Percentiles rank a stretch among this genome's conserved stretches.
Evolutionary conservation across 208 protist species (phyloP).

Genomic region (Lotmaria passim): DNA sequence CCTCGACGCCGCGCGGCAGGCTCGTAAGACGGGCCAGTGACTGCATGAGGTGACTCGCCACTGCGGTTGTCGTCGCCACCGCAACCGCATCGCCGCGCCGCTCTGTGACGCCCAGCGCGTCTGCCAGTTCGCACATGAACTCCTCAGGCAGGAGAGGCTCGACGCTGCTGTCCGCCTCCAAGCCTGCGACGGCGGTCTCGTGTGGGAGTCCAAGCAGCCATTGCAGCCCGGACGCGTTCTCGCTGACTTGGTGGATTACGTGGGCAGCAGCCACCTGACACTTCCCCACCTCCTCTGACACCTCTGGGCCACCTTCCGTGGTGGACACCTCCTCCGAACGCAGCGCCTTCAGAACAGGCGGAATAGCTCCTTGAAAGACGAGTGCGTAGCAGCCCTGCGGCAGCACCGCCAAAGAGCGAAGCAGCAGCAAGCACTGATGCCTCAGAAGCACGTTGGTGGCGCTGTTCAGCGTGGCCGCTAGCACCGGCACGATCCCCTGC

Average conservation of each 20-base stretch:
- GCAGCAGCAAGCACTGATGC: conserved; percentile 67
- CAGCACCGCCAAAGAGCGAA: conserved; percentile 76
- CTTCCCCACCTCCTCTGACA: conserved; percentile 34
- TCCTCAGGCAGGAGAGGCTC: conserved; percentile 8
- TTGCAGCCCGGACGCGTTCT: conserved; percentile 65
- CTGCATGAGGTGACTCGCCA: conserved; percentile 22
- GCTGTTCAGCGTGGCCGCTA: conserved; percentile 49
- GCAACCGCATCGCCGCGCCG: too few species aligned
- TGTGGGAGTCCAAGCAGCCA: conserved; percentile 68
- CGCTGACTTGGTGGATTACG: conserved; percentile 59
- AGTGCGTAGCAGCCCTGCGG: conserved; percentile 79
- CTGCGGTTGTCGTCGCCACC: too few species aligned
- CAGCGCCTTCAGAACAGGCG: conserved; percentile 41
- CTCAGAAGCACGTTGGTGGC: conserved; percentile 41
- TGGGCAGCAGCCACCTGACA: conserved; percentile 42
- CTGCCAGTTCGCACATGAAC: conserved; percentile 26
- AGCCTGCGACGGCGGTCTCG: conserved; percentile 18
- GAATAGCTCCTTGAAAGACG: conserved; percentile 59
- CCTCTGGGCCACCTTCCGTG: conserved; percentile 10
- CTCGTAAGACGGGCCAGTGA: conserved; percentile 33
- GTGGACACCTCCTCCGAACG: neutral
- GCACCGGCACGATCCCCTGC: conserved; percentile 54
- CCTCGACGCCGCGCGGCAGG: conserved; percentile 28
- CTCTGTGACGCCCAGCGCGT: conserved; percentile 14
- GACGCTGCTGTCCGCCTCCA: conserved; percentile 18